Evolutionary conservation across 306 rosid species (phyloP), one percentile per base, ranked within the genome.

Genomic region (Lupinus albus): DNA sequence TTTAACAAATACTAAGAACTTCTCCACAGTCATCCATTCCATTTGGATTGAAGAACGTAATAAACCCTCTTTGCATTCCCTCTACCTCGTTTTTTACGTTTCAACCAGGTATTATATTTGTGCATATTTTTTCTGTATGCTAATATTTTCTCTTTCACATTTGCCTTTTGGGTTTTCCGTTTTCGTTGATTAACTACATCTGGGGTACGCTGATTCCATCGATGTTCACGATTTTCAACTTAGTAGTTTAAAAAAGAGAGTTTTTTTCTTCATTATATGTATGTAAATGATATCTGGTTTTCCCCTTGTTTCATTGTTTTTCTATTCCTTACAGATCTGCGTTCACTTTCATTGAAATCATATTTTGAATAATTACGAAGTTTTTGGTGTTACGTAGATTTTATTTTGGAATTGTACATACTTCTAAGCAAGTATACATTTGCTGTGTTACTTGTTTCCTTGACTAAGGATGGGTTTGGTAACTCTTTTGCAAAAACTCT

Each of bases 61-160:
- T 64, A 8, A 58, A 12, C 42, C 36, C 75, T 15, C 58, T 30
- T 4, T 55, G 14, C 67, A 12, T 68, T 12, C 21, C 21, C 47
- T 33, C 53, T 10, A 18, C 56, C 81, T 72, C 73, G 79, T 80
- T 76, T 72, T 67, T 57, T 35, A 61, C 84, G 72, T 46, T 54
- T 11, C 57, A 49, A 55, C 66, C 30, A 62, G 77, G 70, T 76
- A 41, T 52, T 65, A 20, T 7, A 0, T 25, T 3, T 53, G 5
- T 57, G 20, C 13, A 5, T 52, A 1, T 13, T 61, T 17, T 7
- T 53, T 53, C 64, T 45, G 5, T 68, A 11, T 52, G 3, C 8
- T 53, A 21, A 15, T 47, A 3, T 53, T 51, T 1, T 15, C 53
- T 38, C 13, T 8, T 11, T 74, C 69, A 4, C 57, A 13, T 63